phyloP scores from a whole-genome alignment of 306 rosid species.

The Sicyos baderoa region DNA sequence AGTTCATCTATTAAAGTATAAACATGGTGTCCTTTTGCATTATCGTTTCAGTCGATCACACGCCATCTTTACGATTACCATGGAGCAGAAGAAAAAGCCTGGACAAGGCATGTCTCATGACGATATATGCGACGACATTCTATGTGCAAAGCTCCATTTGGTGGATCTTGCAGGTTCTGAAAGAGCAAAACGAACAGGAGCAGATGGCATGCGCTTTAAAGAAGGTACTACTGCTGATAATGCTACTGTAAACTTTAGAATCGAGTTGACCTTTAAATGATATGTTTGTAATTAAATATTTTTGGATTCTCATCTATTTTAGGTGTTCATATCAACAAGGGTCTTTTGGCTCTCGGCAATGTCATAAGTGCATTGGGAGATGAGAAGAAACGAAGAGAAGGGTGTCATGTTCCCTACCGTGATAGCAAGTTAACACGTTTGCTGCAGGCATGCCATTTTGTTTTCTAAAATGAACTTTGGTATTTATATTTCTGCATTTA shows the following conservation, averaged over 20 bases:
- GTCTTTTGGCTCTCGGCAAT: slow-evolving; percentile 83
- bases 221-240: slow-evolving; percentile 54
- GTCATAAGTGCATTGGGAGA: slow-evolving; percentile 97
- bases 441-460: slow-evolving; percentile 49
- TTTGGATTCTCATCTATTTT: slow-evolving; percentile 16
- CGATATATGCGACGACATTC: slow-evolving; percentile 60
- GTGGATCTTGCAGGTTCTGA: slow-evolving; percentile 99
- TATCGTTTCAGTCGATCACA: slow-evolving; percentile 61
- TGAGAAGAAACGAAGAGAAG: slow-evolving; percentile 91
- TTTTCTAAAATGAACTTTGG: not conserved
- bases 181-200: slow-evolving; percentile 91
- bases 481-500: not conserved
- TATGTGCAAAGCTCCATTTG: slow-evolving; percentile 79
- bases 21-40: slow-evolving; percentile 1
- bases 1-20: not conserved
- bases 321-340: slow-evolving; percentile 97
- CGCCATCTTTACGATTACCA: slow-evolving; percentile 85
- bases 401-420: slow-evolving; percentile 91
- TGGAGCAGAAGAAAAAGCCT: slow-evolving; percentile 68
- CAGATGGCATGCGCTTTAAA: slow-evolving; percentile 92
- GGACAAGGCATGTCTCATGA: slow-evolving; percentile 30
- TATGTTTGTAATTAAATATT: not conserved
- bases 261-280: not conserved
- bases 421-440: slow-evolving; percentile 94
- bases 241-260: not conserved